phyloP scores from a whole-genome alignment of 2,329 filamentous ascomycete genomes.

The Grosmannia huntii region DNA sequence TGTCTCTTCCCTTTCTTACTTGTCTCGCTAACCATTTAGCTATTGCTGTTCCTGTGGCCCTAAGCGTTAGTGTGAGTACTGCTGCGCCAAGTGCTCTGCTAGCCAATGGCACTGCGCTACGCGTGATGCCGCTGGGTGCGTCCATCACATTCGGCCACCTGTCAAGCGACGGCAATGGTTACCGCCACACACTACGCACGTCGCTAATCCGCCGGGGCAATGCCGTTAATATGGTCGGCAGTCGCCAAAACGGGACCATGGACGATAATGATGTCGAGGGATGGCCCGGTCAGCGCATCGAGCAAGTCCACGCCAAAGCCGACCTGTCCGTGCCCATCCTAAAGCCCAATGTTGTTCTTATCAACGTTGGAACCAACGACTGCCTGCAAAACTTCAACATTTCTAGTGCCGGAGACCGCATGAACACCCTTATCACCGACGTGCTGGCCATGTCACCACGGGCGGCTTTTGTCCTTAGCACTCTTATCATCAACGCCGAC shows the following conservation, averaged over 20 bases:
- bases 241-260: constrained; percentile 5
- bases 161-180: constrained; percentile 18
- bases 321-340: background rate
- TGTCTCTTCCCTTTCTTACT: background rate
- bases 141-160: constrained; percentile 26
- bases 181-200: constrained; percentile 6
- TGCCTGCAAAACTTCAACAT: constrained; percentile 11
- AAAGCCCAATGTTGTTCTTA: constrained; percentile 11
- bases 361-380: constrained; percentile 14
- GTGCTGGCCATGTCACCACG: constrained; percentile 10
- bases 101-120: constrained; percentile 14
- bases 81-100: background rate
- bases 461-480: constrained; percentile 14
- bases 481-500: constrained; percentile 11
- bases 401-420: constrained; percentile 8
- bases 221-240: constrained; percentile 7
- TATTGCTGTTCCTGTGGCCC: background rate
- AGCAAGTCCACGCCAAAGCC: constrained; percentile 4
- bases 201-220: background rate
- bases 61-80: background rate
- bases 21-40: background rate
- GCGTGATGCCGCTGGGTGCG: constrained; percentile 30
- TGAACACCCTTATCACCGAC: constrained; percentile 12
- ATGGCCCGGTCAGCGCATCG: constrained; percentile 4
- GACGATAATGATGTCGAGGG: constrained; percentile 8